Conservation (phyloP, 108 stramenopile species). For the Cyclotella atomus region DNA sequence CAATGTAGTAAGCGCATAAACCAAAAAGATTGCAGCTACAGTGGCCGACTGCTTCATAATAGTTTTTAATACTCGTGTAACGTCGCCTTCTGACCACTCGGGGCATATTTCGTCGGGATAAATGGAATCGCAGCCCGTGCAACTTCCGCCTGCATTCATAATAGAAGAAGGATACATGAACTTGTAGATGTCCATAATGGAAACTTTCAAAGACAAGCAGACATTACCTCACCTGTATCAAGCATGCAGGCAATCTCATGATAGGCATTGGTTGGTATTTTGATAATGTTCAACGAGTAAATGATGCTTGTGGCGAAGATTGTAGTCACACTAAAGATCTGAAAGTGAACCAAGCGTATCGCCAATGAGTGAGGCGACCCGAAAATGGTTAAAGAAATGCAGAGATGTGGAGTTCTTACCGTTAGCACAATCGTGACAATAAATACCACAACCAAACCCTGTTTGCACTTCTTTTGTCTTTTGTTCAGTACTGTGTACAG, state of each 20-base stretch:
- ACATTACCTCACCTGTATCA: neutral
- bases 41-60: conserved; percentile 78
- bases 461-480: conserved; percentile 72
- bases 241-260: conserved; percentile 56
- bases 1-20: conserved; percentile 71
- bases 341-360: too few relatives aligned
- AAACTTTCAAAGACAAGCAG: neutral
- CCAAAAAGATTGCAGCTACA: conserved; percentile 73
- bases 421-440: conserved; percentile 59
- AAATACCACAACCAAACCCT: conserved; percentile 57
- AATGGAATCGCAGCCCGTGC: conserved; percentile 57
- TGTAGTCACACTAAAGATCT: conserved; percentile 33
- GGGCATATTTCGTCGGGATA: conserved; percentile 58
- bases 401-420: conserved; percentile 14
- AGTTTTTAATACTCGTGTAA: conserved; percentile 64
- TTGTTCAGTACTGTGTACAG: conserved; percentile 68
- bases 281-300: conserved; percentile 53
- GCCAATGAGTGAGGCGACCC: too few relatives aligned
- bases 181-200: neutral
- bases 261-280: conserved; percentile 44
- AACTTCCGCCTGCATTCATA: conserved; percentile 39
- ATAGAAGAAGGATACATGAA: neutral
- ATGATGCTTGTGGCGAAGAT: conserved; percentile 68
- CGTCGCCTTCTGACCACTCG: conserved; percentile 75
- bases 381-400: too few relatives aligned